Base-by-base conservation (phyloP, 139 green algal species). In the Micractinium sp. region DNA sequence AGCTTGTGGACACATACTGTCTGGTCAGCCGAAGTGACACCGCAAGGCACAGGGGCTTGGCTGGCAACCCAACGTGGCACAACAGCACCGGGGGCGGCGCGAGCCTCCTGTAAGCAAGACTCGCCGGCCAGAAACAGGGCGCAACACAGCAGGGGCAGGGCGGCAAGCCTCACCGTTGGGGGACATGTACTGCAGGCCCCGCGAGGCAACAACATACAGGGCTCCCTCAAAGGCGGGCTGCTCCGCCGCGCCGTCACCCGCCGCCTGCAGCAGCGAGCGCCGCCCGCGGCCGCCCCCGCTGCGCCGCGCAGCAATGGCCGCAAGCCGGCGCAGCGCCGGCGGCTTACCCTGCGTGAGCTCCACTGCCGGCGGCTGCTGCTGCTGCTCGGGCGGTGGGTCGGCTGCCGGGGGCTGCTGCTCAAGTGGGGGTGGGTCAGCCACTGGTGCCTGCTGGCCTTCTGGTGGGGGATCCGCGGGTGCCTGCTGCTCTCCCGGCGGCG, bases 201-300 rank as follows among this genome's bases (percentile, higher is more conserved):
- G 69, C 12, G 67, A 81, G 67, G 69, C 39, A 29, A 88, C 84
- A 4, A 88, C 23, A n/a, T 88, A 88, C 9, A 88, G 29, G 16
- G 69, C 53, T 3, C 84, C 84, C 29, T 88, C 41, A 71, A 82
- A 88, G 7, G 39, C 41, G 0, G 84, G 84, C 69, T 81, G 69
- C 12, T 60, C 25, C 14, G 63, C 9, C 35, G 82, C 36, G 7
- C 56, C 61, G 1, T 35, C 82, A 13, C 35, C 35, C 22, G 27
- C 83, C 13, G 66, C 31, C 84, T 88, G 84, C 39, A 81, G 69
- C 84, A 88, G 67, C 41, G 84, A 56, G 71, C 84, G 84, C 16
- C 84, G 84, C 27, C 31, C 36, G 39, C 84, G 39, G 20, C 16
- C 77, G 77, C 23, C 67, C 67, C 31, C 27, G 67, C 67, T n/a